phyloP scores from a whole-genome alignment of 1,284 basidiomycete genomes.

The Earliella scabrosa region DNA sequence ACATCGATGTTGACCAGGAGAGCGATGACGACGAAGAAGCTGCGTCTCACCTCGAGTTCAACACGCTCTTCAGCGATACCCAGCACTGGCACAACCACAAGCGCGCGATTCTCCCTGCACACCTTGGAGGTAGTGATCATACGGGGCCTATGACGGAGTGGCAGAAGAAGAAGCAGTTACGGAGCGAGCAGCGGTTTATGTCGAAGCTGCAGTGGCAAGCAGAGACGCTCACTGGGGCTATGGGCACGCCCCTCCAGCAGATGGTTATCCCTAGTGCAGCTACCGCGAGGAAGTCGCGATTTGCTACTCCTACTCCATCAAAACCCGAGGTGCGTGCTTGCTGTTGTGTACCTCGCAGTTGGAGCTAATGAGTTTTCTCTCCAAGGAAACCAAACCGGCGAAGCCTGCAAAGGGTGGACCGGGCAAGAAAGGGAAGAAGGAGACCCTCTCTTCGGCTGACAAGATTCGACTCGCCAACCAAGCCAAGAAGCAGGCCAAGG shows the following conservation, averaged over 20 bases:
- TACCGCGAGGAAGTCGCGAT: slow-evolving; percentile 10
- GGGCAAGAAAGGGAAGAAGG: slow-evolving; percentile 36
- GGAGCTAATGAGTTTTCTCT: too few species aligned
- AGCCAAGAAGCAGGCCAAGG: slow-evolving; percentile 46
- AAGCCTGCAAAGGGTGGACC: slow-evolving; percentile 13
- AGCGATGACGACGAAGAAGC: slow-evolving; percentile 29
- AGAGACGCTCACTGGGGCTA: slow-evolving; percentile 64
- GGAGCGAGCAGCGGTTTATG: slow-evolving; percentile 60
- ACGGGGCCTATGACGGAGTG: slow-evolving; percentile 36
- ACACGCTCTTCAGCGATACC: slow-evolving; percentile 51
- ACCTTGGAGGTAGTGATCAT: slow-evolving; percentile 51
- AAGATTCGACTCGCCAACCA: slow-evolving; percentile 50
- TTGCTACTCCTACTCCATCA: neutral
- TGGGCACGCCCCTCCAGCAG: slow-evolving; percentile 53
- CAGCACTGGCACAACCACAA: slow-evolving; percentile 62
- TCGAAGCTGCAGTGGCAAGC: slow-evolving; percentile 59
- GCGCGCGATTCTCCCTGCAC: slow-evolving; percentile 54
- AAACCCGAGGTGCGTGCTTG: slow-evolving; percentile 8
- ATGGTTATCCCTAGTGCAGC: slow-evolving; percentile 52
- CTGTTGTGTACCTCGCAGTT: too few species aligned
- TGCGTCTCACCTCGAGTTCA: slow-evolving; percentile 41
- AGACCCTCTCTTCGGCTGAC: slow-evolving; percentile 38
- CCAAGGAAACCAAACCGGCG: slow-evolving; percentile 17
- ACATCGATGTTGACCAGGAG: slow-evolving; percentile 30
- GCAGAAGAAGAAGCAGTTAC: slow-evolving; percentile 43